Evolutionary conservation across 805 yeast genomes (phyloP).

Genomic region (Metschnikowia bowlesiae): DNA sequence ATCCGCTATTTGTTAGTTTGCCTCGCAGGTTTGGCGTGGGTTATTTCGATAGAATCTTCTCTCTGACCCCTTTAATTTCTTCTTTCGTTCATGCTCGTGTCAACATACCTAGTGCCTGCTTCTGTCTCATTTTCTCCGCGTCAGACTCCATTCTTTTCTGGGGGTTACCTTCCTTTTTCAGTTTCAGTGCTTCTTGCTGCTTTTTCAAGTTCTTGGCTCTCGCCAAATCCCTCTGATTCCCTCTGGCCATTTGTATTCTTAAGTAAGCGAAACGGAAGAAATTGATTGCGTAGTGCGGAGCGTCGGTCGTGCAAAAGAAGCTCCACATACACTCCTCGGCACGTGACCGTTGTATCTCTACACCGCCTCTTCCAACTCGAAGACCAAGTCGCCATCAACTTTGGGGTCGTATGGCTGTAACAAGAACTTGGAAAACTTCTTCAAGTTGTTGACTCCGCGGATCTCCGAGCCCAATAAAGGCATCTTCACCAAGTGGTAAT

Average conservation of each 20-base stretch:
- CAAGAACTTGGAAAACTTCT: constrained; percentile 76
- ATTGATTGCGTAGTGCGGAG: background rate
- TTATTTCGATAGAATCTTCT: background rate
- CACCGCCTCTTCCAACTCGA: constrained; percentile 48
- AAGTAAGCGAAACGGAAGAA: background rate
- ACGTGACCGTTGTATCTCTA: constrained; percentile 11
- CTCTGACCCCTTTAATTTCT: background rate
- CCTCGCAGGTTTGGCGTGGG: background rate
- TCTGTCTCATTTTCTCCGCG: constrained; percentile 85
- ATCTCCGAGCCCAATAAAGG: constrained; percentile 94
- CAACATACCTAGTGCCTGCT: constrained; percentile 74
- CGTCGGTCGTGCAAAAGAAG: background rate
- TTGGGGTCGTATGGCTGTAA: constrained; percentile 72
- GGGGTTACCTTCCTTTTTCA: constrained; percentile 78
- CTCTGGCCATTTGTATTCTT: constrained; percentile 63
- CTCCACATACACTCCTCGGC: background rate
- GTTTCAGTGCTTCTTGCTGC: constrained; percentile 57
- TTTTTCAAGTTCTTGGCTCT: constrained; percentile 85
- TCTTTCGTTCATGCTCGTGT: background rate
- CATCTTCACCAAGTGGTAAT: constrained; percentile 92
- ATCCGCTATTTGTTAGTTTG: constrained; percentile 36
- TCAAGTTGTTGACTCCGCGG: constrained; percentile 84
- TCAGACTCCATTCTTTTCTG: constrained; percentile 80
- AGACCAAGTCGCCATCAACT: constrained; percentile 49
- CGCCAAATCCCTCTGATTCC: constrained; percentile 94